Evolutionary conservation across 2,329 filamentous ascomycete genomes (phyloP).

Genomic region (Byssothecium circinans): DNA sequence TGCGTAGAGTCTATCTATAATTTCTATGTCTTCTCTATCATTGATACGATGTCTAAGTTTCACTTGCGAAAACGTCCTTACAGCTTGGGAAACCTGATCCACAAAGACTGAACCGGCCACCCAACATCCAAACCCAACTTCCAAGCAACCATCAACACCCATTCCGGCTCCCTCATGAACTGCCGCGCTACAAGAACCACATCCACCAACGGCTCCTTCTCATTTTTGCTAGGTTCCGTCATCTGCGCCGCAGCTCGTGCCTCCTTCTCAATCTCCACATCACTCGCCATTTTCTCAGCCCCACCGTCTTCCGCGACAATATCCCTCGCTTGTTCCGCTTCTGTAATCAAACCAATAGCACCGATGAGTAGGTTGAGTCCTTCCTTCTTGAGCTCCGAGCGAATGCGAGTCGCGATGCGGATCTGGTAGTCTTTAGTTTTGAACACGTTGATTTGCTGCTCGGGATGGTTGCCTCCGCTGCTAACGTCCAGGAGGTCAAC

Average conservation of each 20-base stretch:
- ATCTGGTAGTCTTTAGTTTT: slow-evolving; percentile 52
- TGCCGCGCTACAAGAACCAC: slow-evolving; percentile 56
- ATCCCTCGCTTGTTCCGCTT: slow-evolving; percentile 53
- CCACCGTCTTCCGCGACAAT: slow-evolving; percentile 44
- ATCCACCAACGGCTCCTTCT: slow-evolving; percentile 47
- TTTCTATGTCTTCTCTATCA: too few species aligned
- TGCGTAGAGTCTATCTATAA: too few species aligned
- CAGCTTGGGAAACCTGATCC: slow-evolving; percentile 36
- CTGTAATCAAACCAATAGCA: slow-evolving; percentile 57
- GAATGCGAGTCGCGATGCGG: slow-evolving; percentile 51
- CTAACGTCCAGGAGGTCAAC: slow-evolving; percentile 52
- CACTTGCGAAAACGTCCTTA: slow-evolving; percentile 12
- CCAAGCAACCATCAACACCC: slow-evolving; percentile 56
- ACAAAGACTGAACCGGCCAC: slow-evolving; percentile 52
- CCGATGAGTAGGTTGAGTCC: slow-evolving; percentile 52
- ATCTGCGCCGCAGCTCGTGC: slow-evolving; percentile 37
- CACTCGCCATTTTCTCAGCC: slow-evolving; percentile 18
- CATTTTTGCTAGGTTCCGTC: slow-evolving; percentile 34
- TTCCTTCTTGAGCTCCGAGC: slow-evolving; percentile 42
- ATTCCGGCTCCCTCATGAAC: slow-evolving; percentile 59
- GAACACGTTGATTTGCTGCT: slow-evolving; percentile 47
- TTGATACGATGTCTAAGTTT: too few species aligned
- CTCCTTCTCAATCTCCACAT: slow-evolving; percentile 31
- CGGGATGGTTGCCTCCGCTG: slow-evolving; percentile 48
- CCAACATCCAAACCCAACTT: slow-evolving; percentile 52